A percentile compares a stretch with the other conserved stretches of the same genome.
phyloP scores from a whole-genome alignment of 1,284 basidiomycete species.

The Moniliella sp. region DNA sequence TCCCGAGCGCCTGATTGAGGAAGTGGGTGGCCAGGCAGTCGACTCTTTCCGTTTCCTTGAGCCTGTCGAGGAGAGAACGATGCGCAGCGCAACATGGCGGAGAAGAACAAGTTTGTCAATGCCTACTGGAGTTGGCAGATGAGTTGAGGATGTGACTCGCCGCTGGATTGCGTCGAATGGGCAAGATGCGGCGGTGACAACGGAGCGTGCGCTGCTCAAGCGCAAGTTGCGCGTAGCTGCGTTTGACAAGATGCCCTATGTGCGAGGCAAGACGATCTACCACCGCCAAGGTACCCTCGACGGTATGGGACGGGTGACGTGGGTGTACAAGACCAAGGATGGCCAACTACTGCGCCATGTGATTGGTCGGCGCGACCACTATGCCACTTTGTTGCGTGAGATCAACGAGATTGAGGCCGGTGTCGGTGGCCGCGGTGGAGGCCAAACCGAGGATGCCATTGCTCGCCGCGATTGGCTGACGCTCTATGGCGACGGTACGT shows the following conservation, averaged over 20 bases:
- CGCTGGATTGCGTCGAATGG: too few species aligned
- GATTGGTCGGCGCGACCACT: conserved; percentile 15
- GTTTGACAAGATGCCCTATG: conserved; percentile 28
- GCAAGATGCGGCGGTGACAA: too few species aligned
- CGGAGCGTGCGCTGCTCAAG: conserved; percentile 20
- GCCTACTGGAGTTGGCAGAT: too few species aligned
- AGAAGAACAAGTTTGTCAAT: too few species aligned
- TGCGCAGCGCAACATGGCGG: too few species aligned
- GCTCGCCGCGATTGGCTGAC: too few species aligned
- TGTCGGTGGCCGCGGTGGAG: too few species aligned
- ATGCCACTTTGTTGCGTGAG: conserved; percentile 13
- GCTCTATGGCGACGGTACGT: too few species aligned
- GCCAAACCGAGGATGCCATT: too few species aligned
- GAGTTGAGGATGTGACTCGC: too few species aligned
- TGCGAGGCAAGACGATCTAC: conserved; percentile 25
- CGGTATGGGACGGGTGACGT: conserved; percentile 25
- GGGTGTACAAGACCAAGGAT: conserved; percentile 27
- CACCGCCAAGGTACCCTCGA: conserved; percentile 32
- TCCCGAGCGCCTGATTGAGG: not conserved
- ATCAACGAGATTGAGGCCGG: conserved; percentile 20
- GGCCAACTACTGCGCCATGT: too few species aligned
- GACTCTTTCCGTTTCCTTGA: not conserved
- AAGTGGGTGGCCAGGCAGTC: not conserved
- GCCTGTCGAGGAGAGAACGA: not conserved
- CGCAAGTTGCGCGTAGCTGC: conserved; percentile 30